Evolutionary conservation across 2,329 filamentous ascomycete species (phyloP), one percentile per base, ranked within the genome.

Genomic region (Penicillium sp.): DNA sequence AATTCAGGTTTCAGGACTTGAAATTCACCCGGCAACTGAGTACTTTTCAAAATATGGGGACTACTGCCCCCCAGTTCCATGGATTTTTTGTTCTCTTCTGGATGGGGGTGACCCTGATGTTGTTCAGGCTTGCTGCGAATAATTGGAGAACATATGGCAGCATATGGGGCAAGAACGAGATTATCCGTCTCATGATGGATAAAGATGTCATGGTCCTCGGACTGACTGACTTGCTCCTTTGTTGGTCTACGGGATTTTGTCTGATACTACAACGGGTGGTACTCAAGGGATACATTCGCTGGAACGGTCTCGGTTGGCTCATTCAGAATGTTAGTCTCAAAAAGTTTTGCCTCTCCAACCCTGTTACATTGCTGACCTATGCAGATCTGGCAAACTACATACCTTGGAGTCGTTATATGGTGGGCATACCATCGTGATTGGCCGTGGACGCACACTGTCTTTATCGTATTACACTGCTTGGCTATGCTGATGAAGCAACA

Each of bases 381-480:
- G n/a, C 15, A 85, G 83, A 62, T 88, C 1, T 93, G 89, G 89
- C 87, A 93, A 75, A 77, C 80, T 0, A 61, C 79, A 15, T 92
- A 88, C 65, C 81, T 91, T 12, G 80, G 77, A 4, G 79, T 79
- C 9, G 82, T 88, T 4, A 77, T 92, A 6, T 83, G 82, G 51
- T 84, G 89, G 77, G 88, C 89, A 0, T 81, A 89, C 49, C 82
- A 86, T 68, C 82, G 89, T 5, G 84, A 91, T 50, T 93, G 89
- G 90, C 88, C 89, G 1, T 93, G 90, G 90, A 90, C 89, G 15
- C 89, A 91, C 67, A 90, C 88, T 1, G 87, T 91, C 19, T 91
- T 89, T 71, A 89, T 90, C 43, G 61, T 66, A 10, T 77, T 93
- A 19, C 89, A 93, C 68, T 86, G 86, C 15, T 76, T 93, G 55